Conservation (phyloP, 2,329 filamentous ascomycete genomes). For the Hypoxylon sp. region DNA sequence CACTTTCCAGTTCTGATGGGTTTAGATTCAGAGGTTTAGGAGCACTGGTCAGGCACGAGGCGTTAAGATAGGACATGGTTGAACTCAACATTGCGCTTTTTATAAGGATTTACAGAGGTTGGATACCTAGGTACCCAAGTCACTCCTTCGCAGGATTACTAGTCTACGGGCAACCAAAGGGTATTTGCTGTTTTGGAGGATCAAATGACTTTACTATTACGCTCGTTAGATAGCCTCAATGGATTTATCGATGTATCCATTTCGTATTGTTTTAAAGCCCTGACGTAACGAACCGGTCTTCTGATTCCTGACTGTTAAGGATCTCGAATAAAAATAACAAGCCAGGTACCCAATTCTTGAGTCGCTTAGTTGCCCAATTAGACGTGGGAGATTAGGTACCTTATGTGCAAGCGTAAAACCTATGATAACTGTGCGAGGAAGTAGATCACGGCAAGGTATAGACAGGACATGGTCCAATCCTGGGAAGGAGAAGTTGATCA, state of each 20-base stretch:
- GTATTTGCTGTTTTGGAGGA: not conserved
- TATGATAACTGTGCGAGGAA: too few species aligned
- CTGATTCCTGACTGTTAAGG: not conserved
- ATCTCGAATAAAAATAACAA: not conserved
- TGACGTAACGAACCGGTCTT: not conserved
- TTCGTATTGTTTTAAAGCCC: not conserved
- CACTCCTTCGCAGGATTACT: not conserved
- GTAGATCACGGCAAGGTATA: too few species aligned
- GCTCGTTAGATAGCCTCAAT: not conserved
- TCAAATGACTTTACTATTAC: not conserved
- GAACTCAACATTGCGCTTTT: not conserved
- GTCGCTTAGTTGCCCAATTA: not conserved
- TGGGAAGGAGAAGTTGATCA: too few species aligned
- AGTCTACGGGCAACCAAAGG: not conserved
- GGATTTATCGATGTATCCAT: not conserved
- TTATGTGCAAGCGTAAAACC: too few species aligned
- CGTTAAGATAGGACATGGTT: not conserved
- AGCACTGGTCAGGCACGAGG: not conserved
- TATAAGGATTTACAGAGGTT: not conserved
- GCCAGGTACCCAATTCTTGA: not conserved
- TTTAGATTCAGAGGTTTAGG: not conserved
- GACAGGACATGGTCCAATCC: too few species aligned
- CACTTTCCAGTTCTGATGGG: slow-evolving; percentile 4
- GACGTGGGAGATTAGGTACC: too few species aligned
- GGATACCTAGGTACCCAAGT: not conserved